phyloP scores from a whole-genome alignment of 345 rosid genomes.

The Ceriops tagal region DNA sequence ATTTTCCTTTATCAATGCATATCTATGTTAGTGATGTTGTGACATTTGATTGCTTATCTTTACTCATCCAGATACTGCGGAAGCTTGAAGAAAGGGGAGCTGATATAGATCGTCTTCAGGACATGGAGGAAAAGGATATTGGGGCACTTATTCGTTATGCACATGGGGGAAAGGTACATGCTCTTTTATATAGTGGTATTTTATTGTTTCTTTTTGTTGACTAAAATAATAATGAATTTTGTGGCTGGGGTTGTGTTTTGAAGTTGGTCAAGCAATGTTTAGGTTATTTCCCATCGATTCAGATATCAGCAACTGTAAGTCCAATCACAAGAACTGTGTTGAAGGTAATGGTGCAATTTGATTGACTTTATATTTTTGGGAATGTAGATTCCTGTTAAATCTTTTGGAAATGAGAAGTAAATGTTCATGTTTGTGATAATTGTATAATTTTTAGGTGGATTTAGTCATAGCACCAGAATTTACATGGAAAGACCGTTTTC shows the following conservation, averaged over 20 bases:
- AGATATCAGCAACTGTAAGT: constrained; percentile 78
- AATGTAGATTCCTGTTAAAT: background rate
- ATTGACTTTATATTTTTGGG: background rate
- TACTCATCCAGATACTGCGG: constrained; percentile 58
- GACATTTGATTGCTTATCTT: constrained; percentile 23
- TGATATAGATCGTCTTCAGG: constrained; percentile 74
- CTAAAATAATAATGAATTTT: constrained; percentile 7
- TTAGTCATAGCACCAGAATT: constrained; percentile 79
- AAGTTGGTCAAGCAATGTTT: constrained; percentile 87
- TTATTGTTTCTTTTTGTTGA: background rate
- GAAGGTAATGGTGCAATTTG: constrained; percentile 50
- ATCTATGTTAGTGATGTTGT: constrained; percentile 11
- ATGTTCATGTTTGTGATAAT: constrained; percentile 6
- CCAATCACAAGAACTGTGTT: constrained; percentile 98
- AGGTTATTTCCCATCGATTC: constrained; percentile 80
- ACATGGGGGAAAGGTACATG: constrained; percentile 81
- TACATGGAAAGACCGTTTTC: constrained; percentile 91
- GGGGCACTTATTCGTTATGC: constrained; percentile 90
- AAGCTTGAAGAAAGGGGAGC: constrained; percentile 94
- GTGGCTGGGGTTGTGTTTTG: background rate
- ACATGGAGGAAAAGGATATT: constrained; percentile 94
- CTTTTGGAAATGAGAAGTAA: background rate
- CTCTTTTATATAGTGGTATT: background rate
- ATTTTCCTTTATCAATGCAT: background rate
- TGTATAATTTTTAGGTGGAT: constrained; percentile 56